A percentile compares a stretch with the other conserved stretches of the same genome.
These are phyloP conservation scores for Arthrobotrys musiformis DNA, from an alignment of 2,329 filamentous ascomycete species.

Conservation along the genomic window DNA sequence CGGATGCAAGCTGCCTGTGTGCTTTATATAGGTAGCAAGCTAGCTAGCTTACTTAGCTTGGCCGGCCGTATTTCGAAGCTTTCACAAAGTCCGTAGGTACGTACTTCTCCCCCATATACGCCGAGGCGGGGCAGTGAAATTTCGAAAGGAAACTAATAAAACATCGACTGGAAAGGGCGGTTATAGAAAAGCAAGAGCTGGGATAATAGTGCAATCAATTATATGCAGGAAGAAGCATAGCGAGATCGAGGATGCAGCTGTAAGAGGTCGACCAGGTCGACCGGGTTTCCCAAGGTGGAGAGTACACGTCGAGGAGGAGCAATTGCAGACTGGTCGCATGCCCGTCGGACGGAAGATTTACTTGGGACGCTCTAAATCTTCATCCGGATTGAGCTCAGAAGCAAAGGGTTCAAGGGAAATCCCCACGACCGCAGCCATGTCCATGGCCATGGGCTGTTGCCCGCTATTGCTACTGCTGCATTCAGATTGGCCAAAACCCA, in stretches of 20 bases:
- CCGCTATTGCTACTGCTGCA: slow-evolving; percentile 23
- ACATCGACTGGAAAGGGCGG: slow-evolving; percentile 44
- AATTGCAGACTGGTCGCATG: slow-evolving; percentile 35
- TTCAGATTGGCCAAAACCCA: slow-evolving; percentile 44
- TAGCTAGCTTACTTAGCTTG: slow-evolving; percentile 8
- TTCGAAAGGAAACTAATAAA: slow-evolving; percentile 18
- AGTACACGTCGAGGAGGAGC: slow-evolving; percentile 35
- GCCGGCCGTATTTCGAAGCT: slow-evolving; percentile 11
- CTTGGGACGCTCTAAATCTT: slow-evolving; percentile 33
- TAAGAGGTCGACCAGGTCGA: slow-evolving; percentile 19
- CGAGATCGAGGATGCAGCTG: slow-evolving; percentile 52
- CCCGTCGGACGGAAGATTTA: slow-evolving; percentile 39
- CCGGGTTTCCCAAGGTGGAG: slow-evolving; percentile 46
- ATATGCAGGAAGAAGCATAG: slow-evolving; percentile 51
- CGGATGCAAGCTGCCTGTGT: slow-evolving; percentile 24
- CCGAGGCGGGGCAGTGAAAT: slow-evolving; percentile 38
- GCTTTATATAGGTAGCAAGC: slow-evolving; percentile 19
- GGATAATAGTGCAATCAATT: slow-evolving; percentile 42
- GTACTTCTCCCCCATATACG: slow-evolving; percentile 19
- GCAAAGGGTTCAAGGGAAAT: slow-evolving; percentile 15
- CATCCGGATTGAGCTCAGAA: slow-evolving; percentile 12
- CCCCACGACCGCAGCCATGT: slow-evolving; percentile 23
- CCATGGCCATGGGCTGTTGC: not conserved
- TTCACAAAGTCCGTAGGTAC: slow-evolving; percentile 27
- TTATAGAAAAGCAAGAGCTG: slow-evolving; percentile 44